Evolutionary conservation across 768 basidiomycete genomes (phyloP).

Genomic region (Termitomyces sp.): DNA sequence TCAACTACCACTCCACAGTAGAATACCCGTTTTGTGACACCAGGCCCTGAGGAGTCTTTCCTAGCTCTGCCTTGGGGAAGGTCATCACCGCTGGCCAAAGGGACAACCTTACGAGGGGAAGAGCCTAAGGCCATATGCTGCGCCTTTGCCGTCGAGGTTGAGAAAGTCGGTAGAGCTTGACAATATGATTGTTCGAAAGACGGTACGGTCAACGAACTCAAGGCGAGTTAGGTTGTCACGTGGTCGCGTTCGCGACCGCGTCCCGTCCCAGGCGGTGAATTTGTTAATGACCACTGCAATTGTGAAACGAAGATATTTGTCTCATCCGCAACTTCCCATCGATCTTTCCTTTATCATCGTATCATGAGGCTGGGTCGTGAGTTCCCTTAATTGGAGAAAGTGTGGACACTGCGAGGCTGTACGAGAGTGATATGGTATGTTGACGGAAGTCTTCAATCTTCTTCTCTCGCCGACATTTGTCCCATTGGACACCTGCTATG

Average conservation of each 20-base stretch:
- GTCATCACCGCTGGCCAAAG: slow-evolving; percentile 69
- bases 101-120: slow-evolving; percentile 71
- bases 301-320: neutral
- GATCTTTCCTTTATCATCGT: neutral
- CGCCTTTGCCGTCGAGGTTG: neutral
- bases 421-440: neutral
- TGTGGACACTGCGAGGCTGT: slow-evolving; percentile 4
- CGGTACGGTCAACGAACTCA: slow-evolving; percentile 15
- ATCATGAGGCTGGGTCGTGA: neutral
- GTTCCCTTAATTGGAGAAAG: neutral
- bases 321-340: neutral
- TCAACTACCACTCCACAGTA: slow-evolving; percentile 90
- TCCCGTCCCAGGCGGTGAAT: neutral
- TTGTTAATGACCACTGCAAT: neutral
- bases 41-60: slow-evolving; percentile 31
- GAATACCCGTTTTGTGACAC: slow-evolving; percentile 75
- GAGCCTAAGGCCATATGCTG: slow-evolving; percentile 54
- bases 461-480: neutral
- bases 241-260: slow-evolving; percentile 13
- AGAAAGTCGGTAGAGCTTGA: slow-evolving; percentile 9
- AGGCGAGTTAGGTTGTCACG: slow-evolving; percentile 20
- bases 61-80: slow-evolving; percentile 43
- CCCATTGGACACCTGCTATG: neutral
- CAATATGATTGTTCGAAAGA: slow-evolving; percentile 2
- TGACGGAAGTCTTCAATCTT: neutral